Percentiles rank a stretch among this genome's conserved stretches.
Evolutionary conservation across 2,329 filamentous ascomycete genomes (phyloP).

Genomic region (Ilyonectria sp.): DNA sequence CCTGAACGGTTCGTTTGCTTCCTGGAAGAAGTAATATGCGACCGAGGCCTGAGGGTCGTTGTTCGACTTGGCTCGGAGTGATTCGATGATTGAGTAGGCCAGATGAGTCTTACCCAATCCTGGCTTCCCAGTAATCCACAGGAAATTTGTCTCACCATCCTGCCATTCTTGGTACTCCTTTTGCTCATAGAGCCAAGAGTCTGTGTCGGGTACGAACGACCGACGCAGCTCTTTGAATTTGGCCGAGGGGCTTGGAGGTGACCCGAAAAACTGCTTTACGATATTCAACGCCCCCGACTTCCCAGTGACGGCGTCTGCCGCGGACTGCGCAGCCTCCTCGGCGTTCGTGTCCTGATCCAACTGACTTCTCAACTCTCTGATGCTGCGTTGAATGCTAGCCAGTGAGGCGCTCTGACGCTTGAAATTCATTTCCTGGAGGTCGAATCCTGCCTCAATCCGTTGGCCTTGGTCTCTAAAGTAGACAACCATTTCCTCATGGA

Average conservation of each 20-base stretch:
- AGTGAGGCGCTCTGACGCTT: neutral
- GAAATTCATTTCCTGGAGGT: neutral
- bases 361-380: neutral
- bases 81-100: neutral
- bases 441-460: neutral
- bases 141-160: neutral
- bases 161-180: neutral
- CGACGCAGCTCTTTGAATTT: neutral
- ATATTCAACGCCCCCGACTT: neutral
- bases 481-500: neutral
- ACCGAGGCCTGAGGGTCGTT: neutral
- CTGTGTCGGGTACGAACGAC: neutral
- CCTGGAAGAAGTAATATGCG: neutral
- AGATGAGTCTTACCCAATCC: neutral
- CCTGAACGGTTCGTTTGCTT: neutral
- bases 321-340: neutral
- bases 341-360: neutral
- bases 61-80: neutral
- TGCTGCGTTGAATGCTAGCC: neutral
- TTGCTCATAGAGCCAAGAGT: neutral
- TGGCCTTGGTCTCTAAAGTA: neutral
- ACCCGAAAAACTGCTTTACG: neutral
- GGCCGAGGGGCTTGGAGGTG: neutral
- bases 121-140: neutral
- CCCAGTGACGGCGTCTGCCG: neutral